Conservation (phyloP, 169 alveolate species). For the Eimeria praecox region DNA sequence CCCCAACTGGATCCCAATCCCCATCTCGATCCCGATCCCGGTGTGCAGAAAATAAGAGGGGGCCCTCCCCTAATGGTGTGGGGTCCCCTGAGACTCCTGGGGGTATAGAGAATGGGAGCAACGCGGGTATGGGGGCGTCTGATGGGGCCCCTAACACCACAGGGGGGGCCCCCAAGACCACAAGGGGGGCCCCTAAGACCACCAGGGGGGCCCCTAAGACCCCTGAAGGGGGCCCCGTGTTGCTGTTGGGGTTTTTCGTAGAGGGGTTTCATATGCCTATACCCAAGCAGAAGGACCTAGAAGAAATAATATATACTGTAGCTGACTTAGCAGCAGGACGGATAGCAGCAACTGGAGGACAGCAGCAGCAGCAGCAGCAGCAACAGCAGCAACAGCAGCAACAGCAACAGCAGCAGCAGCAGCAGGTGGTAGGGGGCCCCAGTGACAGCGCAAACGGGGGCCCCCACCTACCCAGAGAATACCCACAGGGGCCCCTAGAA, state of each 20-base stretch:
- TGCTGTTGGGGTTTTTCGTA: conserved; percentile 4
- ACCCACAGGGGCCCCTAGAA: neutral
- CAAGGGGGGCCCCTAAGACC: neutral
- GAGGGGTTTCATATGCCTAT: conserved; percentile 41
- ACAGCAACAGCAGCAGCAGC: conserved; percentile 25
- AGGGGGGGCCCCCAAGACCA: neutral
- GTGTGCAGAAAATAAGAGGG: neutral
- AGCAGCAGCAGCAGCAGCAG: neutral
- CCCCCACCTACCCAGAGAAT: neutral
- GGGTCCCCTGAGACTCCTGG: conserved; percentile 2
- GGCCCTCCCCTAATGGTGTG: neutral
- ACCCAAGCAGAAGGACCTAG: neutral
- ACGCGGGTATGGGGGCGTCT: neutral
- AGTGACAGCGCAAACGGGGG: neutral
- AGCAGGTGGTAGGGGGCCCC: neutral
- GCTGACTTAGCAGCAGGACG: conserved; percentile 1
- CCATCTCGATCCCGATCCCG: no score
- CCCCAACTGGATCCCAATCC: neutral
- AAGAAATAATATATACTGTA: neutral
- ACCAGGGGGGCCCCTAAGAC: neutral
- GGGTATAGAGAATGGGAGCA: no score
- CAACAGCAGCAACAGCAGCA: neutral
- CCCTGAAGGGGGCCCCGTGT: conserved; percentile 23
- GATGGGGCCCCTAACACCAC: conserved; percentile 11
- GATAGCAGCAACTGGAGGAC: neutral